These are phyloP conservation scores for Malassezia vespertilionis DNA, from an alignment of 1,284 basidiomycete species.

Conservation along the genomic window DNA sequence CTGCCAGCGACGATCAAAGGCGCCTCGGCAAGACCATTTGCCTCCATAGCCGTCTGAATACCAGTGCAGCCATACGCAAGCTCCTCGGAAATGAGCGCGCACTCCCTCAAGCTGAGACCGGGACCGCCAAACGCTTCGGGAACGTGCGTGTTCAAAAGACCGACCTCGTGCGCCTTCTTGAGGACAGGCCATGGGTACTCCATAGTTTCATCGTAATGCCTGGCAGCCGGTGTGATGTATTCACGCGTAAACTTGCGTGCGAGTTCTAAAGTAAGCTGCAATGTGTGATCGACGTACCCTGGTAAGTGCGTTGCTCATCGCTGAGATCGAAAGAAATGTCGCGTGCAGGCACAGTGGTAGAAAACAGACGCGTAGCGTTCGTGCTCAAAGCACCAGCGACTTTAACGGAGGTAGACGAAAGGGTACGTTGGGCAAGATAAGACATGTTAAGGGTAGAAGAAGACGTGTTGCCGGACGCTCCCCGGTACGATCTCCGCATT, in stretches of 20 bases:
- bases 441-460: too few species aligned
- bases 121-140: constrained; percentile 52
- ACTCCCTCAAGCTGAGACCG: constrained; percentile 51
- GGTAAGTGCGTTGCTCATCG: constrained; percentile 48
- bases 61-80: constrained; percentile 54
- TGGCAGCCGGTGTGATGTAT: constrained; percentile 52
- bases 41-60: constrained; percentile 52
- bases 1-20: constrained; percentile 52
- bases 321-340: constrained; percentile 36
- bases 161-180: constrained; percentile 51
- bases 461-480: too few species aligned
- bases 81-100: constrained; percentile 51
- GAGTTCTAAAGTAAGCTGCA: constrained; percentile 47
- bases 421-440: too few species aligned
- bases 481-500: too few species aligned
- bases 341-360: constrained; percentile 6
- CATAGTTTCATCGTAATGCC: constrained; percentile 46
- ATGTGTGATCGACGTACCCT: constrained; percentile 23
- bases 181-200: constrained; percentile 53
- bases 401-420: not conserved
- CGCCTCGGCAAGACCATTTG: constrained; percentile 53
- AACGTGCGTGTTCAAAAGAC: constrained; percentile 43
- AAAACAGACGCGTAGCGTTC: constrained; percentile 13
- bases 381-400: not conserved
- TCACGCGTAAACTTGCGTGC: constrained; percentile 51